Conservation (phyloP, 371 early-diverging fungal genomes). For the Caulochytrium protostelioides region DNA sequence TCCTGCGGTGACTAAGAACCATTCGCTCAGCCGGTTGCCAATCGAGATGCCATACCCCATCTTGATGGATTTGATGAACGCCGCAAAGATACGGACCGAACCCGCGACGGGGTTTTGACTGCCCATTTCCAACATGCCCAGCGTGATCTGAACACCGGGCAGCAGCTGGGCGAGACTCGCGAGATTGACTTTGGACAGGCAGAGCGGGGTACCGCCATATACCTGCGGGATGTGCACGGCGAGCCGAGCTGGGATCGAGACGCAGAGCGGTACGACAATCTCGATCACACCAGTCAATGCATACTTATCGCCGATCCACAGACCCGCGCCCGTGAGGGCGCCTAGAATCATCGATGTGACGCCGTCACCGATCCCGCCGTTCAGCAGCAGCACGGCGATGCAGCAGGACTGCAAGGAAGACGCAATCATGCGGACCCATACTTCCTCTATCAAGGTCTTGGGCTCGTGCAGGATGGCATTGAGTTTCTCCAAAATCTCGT, state of each 20-base stretch:
- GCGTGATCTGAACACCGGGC: conserved; percentile 4
- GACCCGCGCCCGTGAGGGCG: not conserved
- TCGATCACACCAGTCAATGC: conserved; percentile 1
- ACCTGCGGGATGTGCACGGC: conserved; percentile 1
- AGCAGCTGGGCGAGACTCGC: conserved; percentile 2
- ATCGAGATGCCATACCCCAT: conserved; percentile 4
- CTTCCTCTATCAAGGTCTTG: no score
- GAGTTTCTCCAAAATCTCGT: no score
- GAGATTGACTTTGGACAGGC: conserved; percentile 3
- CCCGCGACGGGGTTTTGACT: conserved; percentile 4
- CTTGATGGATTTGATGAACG: conserved; percentile 5
- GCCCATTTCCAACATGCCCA: conserved; percentile 8
- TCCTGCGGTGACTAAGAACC: no score
- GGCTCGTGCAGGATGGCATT: no score
- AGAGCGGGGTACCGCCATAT: not conserved
- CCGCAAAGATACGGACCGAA: conserved; percentile 5
- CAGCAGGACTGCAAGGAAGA: conserved; percentile 1
- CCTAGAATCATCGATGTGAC: conserved; percentile 2
- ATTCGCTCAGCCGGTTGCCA: conserved; percentile 2
- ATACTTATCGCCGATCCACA: conserved; percentile 1
- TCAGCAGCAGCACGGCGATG: conserved; percentile 4
- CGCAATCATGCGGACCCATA: conserved; percentile 2
- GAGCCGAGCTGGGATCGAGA: conserved; percentile 1
- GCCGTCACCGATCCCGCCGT: conserved; percentile 4
- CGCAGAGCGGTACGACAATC: conserved; percentile 1